Evolutionary conservation across 1,284 basidiomycete genomes (phyloP).

Genomic region (Paramarasmius palmivorus): DNA sequence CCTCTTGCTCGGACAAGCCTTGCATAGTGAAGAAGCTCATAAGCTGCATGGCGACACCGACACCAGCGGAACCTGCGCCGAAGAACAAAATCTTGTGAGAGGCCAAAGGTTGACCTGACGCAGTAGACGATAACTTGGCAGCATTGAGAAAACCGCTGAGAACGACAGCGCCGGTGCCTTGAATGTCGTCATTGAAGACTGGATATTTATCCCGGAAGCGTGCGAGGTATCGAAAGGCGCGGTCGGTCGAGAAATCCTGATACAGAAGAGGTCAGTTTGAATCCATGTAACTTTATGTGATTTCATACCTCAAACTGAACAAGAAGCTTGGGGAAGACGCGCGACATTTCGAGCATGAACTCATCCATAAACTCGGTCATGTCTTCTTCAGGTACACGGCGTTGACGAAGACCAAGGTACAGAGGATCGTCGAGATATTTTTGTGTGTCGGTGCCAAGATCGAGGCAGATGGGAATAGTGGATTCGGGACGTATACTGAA

Average conservation of each 20-base stretch:
- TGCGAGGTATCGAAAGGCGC: constrained; percentile 83
- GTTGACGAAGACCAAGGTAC: constrained; percentile 84
- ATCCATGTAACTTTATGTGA: constrained; percentile 11
- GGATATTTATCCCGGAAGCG: constrained; percentile 44
- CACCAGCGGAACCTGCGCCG: constrained; percentile 86
- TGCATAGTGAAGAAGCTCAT: constrained; percentile 86
- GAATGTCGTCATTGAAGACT: constrained; percentile 91
- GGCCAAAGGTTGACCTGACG: constrained; percentile 66
- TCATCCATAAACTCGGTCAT: constrained; percentile 89
- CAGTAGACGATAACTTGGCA: constrained; percentile 73
- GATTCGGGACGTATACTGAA: constrained; percentile 81
- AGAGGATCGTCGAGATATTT: constrained; percentile 84
- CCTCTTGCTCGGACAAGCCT: constrained; percentile 78
- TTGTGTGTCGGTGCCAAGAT: constrained; percentile 89
- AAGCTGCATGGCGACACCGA: constrained; percentile 89
- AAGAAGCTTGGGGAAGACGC: constrained; percentile 79
- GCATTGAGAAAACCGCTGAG: constrained; percentile 91
- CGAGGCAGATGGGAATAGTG: constrained; percentile 84
- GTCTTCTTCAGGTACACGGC: constrained; percentile 64
- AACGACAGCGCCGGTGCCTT: constrained; percentile 90
- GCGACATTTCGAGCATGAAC: constrained; percentile 83
- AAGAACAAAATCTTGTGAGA: constrained; percentile 91
- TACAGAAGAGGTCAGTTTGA: constrained; percentile 9
- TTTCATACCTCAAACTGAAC: constrained; percentile 83
- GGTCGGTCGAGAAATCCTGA: constrained; percentile 84